These are phyloP conservation scores for Handroanthus guayacan DNA, from an alignment of 257 asterid species.

Conservation along the genomic window DNA sequence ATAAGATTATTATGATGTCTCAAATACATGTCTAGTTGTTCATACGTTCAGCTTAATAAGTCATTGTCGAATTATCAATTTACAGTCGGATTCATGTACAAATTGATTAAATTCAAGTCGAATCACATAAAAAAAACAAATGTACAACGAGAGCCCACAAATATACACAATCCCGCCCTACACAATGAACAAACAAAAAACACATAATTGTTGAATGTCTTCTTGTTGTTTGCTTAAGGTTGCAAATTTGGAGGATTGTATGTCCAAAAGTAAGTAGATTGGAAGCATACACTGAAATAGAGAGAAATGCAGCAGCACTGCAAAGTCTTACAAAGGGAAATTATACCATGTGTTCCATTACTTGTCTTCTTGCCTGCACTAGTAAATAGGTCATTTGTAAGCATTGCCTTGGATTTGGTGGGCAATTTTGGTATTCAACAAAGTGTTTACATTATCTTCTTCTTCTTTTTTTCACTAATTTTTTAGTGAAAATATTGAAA, in stretches of 20 bases:
- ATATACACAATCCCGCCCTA: neutral
- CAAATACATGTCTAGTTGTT: too few relatives aligned
- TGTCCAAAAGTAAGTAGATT: slow-evolving; percentile 36
- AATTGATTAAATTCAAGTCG: too few relatives aligned
- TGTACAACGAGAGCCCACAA: neutral
- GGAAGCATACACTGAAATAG: slow-evolving; percentile 39
- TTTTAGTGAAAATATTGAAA: neutral
- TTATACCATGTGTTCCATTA: slow-evolving; percentile 13
- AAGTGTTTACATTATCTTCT: neutral
- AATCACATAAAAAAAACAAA: too few relatives aligned
- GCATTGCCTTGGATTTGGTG: neutral
- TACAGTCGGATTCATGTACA: too few relatives aligned
- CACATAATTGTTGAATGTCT: slow-evolving; percentile 25
- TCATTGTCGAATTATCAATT: too few relatives aligned
- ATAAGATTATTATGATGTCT: too few relatives aligned
- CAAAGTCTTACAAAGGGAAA: neutral
- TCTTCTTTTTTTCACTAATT: neutral
- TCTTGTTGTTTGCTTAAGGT: slow-evolving; percentile 23
- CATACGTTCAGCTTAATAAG: too few relatives aligned
- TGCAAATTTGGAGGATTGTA: slow-evolving; percentile 43
- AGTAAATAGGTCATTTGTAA: neutral
- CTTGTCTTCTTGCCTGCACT: slow-evolving; percentile 30
- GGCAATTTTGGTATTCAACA: neutral
- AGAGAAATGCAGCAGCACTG: neutral
- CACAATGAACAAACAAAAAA: slow-evolving; percentile 24